A percentile compares a stretch with the other conserved stretches of the same genome.
Conservation (phyloP, 176 grass and related monocot genomes). For the Musa itinerans region DNA sequence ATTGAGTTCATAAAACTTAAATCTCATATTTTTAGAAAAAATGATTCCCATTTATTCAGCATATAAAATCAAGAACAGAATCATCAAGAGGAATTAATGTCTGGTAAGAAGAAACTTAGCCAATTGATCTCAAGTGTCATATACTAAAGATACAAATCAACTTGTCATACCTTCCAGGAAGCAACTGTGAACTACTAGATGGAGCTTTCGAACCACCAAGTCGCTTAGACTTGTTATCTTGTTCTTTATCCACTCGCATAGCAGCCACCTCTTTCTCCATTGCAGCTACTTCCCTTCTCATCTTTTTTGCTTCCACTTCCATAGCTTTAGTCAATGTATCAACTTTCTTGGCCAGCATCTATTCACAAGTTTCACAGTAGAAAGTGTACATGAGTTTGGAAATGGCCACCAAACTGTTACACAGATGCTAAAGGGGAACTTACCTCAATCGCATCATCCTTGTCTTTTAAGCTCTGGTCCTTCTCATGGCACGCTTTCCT, state of each 20-base stretch:
- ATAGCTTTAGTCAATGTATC: conserved; percentile 97
- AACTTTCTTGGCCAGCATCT: conserved; percentile 93
- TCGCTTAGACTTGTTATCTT: conserved; percentile 70
- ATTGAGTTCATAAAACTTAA: too few species aligned
- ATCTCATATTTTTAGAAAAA: background rate
- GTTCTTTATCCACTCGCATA: conserved; percentile 83
- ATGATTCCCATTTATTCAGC: background rate
- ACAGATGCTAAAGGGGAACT: conserved; percentile 5
- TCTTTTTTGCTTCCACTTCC: conserved; percentile 99
- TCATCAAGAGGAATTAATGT: background rate
- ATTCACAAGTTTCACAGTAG: conserved; percentile 1
- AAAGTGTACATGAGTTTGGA: conserved; percentile 16
- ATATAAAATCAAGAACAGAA: background rate
- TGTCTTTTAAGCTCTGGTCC: conserved; percentile 93
- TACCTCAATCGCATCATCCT: conserved; percentile 94
- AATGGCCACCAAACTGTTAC: background rate
- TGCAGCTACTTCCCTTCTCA: conserved; percentile 88
- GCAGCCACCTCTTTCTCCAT: conserved; percentile 99
- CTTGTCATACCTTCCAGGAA: conserved; percentile 57
- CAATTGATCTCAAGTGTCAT: conserved; percentile 6
- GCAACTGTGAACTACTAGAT: conserved; percentile 52
- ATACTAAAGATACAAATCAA: background rate
- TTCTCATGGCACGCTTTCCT: conserved; percentile 89
- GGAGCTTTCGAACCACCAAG: conserved; percentile 51
- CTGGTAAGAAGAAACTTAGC: conserved; percentile 5